Evolutionary conservation across 768 basidiomycete genomes (phyloP), one percentile per base, ranked within the genome.

Genomic region (Cyclocybe aegerita): DNA sequence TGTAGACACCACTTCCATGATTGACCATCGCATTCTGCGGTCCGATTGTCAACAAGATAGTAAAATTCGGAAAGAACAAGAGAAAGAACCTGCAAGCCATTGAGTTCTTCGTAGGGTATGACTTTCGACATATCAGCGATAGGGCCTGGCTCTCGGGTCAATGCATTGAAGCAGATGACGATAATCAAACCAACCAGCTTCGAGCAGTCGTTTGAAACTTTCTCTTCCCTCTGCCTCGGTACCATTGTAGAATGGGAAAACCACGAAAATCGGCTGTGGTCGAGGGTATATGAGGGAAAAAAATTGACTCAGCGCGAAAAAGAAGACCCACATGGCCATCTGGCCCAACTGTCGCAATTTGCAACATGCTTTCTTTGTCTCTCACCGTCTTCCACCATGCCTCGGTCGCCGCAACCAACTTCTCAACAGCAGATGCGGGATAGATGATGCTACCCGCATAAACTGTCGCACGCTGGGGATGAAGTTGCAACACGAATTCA

Each of bases 391-490:
- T 33, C 64, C 63, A 74, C 78, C 79, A 81, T 38, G 63, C 46
- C 14, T 61, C 46, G 4, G 70, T 66, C 2, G 60, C 54, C n/a
- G 65, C 56, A 14, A 72, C 48, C 11, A 77, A 34, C 38, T 64
- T 57, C 37, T 72, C 66, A 15, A 67, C 50, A 38, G 50, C 60
- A 15, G 65, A 32, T 0, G 63, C 55, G 11, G 70, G 43, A 57
- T 70, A 81, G 16, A 74, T 48, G 12, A 74, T 47, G 11, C 61
- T 37, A 6, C 79, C 80, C 8, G 70, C 65, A 46, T 73, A 83
- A 15, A 82, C 72, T 1, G 71, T 77, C 11, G 62, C 57, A 7
- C 74, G 71, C 54, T 83, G 81, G 8, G 77, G 77, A 56, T 82
- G 70, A 39, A 82, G 57, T 42, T 60, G 57, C 46, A 75, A 60